Evolutionary conservation across 306 rosid genomes (phyloP), one percentile per base, ranked within the genome.

Genomic region (Datisca glomerata): DNA sequence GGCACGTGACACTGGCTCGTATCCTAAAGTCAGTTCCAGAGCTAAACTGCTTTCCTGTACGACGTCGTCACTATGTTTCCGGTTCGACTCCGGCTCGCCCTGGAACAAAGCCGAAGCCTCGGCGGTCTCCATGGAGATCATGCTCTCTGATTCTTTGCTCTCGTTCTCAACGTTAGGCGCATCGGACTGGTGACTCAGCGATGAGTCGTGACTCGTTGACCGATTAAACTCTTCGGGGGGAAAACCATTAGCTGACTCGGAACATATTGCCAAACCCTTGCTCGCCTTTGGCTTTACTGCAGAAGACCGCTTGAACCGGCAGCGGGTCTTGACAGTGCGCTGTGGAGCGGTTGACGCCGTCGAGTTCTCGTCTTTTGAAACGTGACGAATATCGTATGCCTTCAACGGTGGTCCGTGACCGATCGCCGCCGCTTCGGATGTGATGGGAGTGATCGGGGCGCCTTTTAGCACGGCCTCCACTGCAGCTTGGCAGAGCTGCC

Each of bases 401-500:
- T 87, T 87, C 8, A 87, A 71, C 0, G 94, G 94, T 29, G 94
- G 94, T 6, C 97, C 94, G 5, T 80, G 71, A 24, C 75, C 81
- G 1, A 15, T 68, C 1, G 86, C 66, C 6, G 93, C 93, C 0
- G 85, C 85, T 43, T 87, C 94, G 0, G 93, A 76, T 1, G 86
- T 68, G 4, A 87, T 82, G 51, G 97, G 85, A 4, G 82, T 87
- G 38, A 87, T 79, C 40, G 93, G 86, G 8, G 69, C 69, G 2
- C 97, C 97, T 35, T 77, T 80, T 20, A 89, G 69, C 24, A 89
- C 95, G 17, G 93, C 81, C 49, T 89, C 97, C 2, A 89, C 97
- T 3, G 95, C 97, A 23, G 78, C 71, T 29, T 89, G 97, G 45
- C 97, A 89, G 2, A 89, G 89, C 54, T 83, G 93, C 97, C 97